phyloP scores from a whole-genome alignment of 306 rosid species.

The Malus asiatica region DNA sequence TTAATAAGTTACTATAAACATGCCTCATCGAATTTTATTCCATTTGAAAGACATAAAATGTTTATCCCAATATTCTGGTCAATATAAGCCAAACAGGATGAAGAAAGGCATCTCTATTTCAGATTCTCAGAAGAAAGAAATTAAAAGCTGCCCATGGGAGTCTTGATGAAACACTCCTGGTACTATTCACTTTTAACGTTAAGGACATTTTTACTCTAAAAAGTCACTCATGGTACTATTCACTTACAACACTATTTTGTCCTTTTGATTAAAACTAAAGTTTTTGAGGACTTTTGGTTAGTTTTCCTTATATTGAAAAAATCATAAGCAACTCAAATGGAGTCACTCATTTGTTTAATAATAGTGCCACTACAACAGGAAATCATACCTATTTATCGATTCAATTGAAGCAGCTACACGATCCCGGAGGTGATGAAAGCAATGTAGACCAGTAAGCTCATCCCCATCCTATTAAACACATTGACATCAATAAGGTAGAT shows the following conservation, averaged over 20 bases:
- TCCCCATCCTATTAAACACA: slow-evolving; percentile 72
- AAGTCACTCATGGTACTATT: too few relatives aligned
- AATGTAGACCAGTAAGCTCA: slow-evolving; percentile 94
- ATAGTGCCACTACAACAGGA: background rate
- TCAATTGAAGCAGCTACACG: slow-evolving; percentile 79
- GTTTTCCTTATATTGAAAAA: background rate
- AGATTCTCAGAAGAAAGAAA: background rate
- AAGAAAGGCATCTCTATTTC: background rate
- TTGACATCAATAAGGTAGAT: background rate
- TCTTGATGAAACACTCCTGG: too few relatives aligned
- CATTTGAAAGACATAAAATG: background rate
- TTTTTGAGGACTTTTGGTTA: too few relatives aligned
- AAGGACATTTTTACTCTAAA: too few relatives aligned
- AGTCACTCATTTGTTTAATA: background rate
- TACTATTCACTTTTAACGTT: too few relatives aligned
- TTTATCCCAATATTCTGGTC: background rate
- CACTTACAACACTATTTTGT: too few relatives aligned
- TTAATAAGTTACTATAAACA: slow-evolving; percentile 34
- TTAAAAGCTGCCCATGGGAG: background rate
- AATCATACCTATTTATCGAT: slow-evolving; percentile 79
- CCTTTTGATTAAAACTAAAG: too few relatives aligned
- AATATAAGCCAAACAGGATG: background rate
- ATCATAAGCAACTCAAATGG: background rate
- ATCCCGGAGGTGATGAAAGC: slow-evolving; percentile 95
- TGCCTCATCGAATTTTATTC: background rate